Conservation (phyloP, 306 rosid genomes). For the Vigna angularis region DNA sequence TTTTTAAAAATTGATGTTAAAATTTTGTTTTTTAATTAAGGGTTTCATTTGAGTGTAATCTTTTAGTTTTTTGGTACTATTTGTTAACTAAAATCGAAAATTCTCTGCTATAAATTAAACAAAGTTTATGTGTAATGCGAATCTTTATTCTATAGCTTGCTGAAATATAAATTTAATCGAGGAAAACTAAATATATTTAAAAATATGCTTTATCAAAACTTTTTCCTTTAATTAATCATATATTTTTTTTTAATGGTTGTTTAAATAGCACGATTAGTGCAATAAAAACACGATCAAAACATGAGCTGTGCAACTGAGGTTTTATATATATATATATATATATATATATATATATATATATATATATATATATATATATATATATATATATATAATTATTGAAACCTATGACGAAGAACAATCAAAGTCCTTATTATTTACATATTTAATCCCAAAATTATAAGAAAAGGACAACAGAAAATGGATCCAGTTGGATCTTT, state of each 20-base stretch:
- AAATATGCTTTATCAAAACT: not conserved
- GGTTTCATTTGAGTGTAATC: too few species aligned
- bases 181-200: not conserved
- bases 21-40: not conserved
- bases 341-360: too few species aligned
- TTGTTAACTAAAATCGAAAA: too few species aligned
- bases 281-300: too few species aligned
- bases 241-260: not conserved
- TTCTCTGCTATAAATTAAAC: too few species aligned
- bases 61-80: too few species aligned
- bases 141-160: not conserved
- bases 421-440: not conserved
- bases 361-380: too few species aligned
- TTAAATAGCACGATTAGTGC: not conserved
- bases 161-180: not conserved
- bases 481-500: slow-evolving; percentile 8
- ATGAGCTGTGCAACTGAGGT: too few species aligned
- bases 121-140: too few species aligned
- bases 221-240: not conserved
- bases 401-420: not conserved
- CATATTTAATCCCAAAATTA: not conserved
- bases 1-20: not conserved
- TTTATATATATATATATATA: too few species aligned
- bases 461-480: not conserved
- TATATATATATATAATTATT: too few species aligned